Percentiles rank a stretch among this genome's conserved stretches.
Conservation (phyloP, 1,139 yeast species). For the Pichia sp. region DNA sequence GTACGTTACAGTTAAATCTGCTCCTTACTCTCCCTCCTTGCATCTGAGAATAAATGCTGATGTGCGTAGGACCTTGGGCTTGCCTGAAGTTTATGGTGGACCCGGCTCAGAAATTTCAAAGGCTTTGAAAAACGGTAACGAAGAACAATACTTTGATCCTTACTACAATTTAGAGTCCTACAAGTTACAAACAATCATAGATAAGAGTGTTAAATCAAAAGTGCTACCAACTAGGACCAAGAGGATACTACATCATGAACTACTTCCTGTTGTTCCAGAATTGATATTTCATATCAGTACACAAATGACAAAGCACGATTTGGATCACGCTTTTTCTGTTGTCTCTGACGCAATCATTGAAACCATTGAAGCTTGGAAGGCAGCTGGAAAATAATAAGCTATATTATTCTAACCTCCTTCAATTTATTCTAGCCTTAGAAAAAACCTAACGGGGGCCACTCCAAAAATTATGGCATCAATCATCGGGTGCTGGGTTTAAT, state of each 20-base stretch:
- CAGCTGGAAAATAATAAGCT: neutral
- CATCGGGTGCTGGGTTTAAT: too few species aligned
- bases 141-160: slow-evolving; percentile 28
- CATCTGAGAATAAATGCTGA: slow-evolving; percentile 48
- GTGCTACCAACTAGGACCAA: slow-evolving; percentile 67
- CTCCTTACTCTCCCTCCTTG: slow-evolving; percentile 55
- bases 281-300: slow-evolving; percentile 55
- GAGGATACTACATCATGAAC: slow-evolving; percentile 64
- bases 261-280: slow-evolving; percentile 70
- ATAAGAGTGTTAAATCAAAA: slow-evolving; percentile 40
- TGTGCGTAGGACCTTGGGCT: slow-evolving; percentile 35
- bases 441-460: too few species aligned
- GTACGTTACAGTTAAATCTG: slow-evolving; percentile 48
- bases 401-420: neutral
- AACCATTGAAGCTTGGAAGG: slow-evolving; percentile 13
- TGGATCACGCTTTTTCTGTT: slow-evolving; percentile 28
- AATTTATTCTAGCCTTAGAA: neutral
- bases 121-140: slow-evolving; percentile 26
- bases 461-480: too few species aligned
- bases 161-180: slow-evolving; percentile 53
- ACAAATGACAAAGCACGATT: slow-evolving; percentile 48
- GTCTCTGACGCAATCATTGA: slow-evolving; percentile 18
- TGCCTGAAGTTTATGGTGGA: slow-evolving; percentile 45
- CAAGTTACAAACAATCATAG: slow-evolving; percentile 58
- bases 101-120: slow-evolving; percentile 23